These are phyloP conservation scores for Hypoxylon trugodes DNA, from an alignment of 495 filamentous ascomycete species.

Conservation along the genomic window DNA sequence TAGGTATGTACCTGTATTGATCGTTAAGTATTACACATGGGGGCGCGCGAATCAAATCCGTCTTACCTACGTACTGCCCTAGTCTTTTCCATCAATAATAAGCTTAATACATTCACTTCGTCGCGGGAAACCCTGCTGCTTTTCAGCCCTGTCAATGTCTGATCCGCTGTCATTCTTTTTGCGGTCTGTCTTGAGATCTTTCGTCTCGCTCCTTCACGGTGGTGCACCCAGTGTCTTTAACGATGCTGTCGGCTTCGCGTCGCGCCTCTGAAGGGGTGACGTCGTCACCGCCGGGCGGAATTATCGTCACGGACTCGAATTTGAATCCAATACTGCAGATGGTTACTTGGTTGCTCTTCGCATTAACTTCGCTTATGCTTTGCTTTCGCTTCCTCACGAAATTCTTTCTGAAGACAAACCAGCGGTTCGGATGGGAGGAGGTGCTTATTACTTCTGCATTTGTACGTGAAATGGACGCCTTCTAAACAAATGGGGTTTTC, in stretches of 20 bases:
- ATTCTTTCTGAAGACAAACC: conserved; percentile 39
- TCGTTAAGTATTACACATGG: conserved; percentile 27
- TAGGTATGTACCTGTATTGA: no score
- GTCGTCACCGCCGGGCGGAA: conserved; percentile 20
- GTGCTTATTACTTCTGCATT: conserved; percentile 35
- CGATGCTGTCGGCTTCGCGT: conserved; percentile 25
- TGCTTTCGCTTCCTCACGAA: conserved; percentile 39
- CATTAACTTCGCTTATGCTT: conserved; percentile 37
- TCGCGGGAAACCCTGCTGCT: conserved; percentile 28
- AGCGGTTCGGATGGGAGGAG: conserved; percentile 35
- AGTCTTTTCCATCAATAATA: conserved; percentile 20
- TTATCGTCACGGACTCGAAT: conserved; percentile 33
- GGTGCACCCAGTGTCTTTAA: neutral
- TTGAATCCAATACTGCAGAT: conserved; percentile 41
- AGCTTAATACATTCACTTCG: conserved; percentile 17
- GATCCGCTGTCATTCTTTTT: conserved; percentile 25
- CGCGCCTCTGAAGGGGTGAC: conserved; percentile 17
- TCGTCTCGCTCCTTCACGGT: conserved; percentile 4
- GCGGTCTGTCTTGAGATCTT: conserved; percentile 18
- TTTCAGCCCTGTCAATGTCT: conserved; percentile 33
- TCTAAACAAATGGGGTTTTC: neutral
- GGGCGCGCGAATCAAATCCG: conserved; percentile 26
- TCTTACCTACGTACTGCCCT: conserved; percentile 22
- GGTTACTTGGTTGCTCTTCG: conserved; percentile 41
- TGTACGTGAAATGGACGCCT: conserved; percentile 24